Evolutionary conservation across 768 basidiomycete genomes (phyloP), one percentile per base, ranked within the genome.

Genomic region (Tricholoma terreum): DNA sequence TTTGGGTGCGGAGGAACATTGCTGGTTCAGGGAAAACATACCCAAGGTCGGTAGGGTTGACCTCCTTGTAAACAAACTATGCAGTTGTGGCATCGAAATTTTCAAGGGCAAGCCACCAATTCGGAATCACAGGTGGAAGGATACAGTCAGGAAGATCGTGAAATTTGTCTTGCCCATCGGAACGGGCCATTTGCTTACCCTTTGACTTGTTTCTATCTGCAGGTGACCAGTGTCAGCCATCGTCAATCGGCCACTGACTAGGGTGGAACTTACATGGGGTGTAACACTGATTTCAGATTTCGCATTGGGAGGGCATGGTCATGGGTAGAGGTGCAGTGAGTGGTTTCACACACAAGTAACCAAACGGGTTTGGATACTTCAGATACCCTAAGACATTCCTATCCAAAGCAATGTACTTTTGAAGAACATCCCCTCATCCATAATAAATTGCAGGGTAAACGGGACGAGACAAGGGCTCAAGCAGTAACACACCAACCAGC

Each of bases 11-110:
- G 11, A 61, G 10, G 10, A 61, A 40, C 3, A 38, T 27, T 0
- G 54, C 60, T 2, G 57, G 57, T 19, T 61, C 57, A 8, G 54
- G 45, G 38, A 61, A 61, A 2, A 54, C 48, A 35, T 61, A 58
- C 3, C 52, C 52, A 9, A 49, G 38, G 8, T 61, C 54, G 24
- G 19, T 42, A 9, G 36, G 36, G 11, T 27, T 10, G 22, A 40
- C 36, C 1, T 15, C 21, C 4, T 36, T 3, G n/a, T 40, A 52
- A 10, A 17, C 12, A 5, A 52, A 52, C 0, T 5, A 7, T 5
- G 52, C 38, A 21, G 5, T 5, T 27, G 6, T 12, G 22, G 40
- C 3, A 14, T 52, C 12, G 17, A 52, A 36, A 3, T 52, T 22
- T 30, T 52, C 36, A 4, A n/a, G 15, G 17, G 52, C 24, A 30